Percentiles rank a stretch among this genome's conserved stretches.
Evolutionary conservation across 345 rosid species (phyloP).

Genomic region (Eucalyptus cloeziana): DNA sequence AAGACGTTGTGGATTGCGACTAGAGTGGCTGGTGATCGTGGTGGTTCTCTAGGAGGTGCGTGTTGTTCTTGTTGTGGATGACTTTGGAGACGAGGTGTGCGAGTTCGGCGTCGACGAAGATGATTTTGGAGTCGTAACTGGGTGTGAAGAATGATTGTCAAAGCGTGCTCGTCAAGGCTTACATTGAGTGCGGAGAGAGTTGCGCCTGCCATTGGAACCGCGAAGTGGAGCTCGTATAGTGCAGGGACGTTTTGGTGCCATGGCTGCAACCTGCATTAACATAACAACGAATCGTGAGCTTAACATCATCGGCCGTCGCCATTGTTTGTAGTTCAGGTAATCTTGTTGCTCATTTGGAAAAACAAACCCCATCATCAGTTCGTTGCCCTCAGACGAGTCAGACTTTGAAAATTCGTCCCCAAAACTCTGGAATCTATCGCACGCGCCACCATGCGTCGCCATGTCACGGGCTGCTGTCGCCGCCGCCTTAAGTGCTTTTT

Average conservation of each 20-base stretch:
- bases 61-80: not conserved
- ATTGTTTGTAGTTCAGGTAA: no score
- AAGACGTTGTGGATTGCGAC: constrained; percentile 8
- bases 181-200: constrained; percentile 26
- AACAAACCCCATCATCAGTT: no score
- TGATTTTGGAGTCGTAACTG: constrained; percentile 19
- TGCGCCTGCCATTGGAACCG: constrained; percentile 50
- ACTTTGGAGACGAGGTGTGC: constrained; percentile 3
- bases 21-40: constrained; percentile 2
- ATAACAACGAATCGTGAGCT: not conserved
- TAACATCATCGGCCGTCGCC: not conserved
- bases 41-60: not conserved
- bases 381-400: no score
- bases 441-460: no score
- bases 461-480: no score
- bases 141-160: constrained; percentile 10
- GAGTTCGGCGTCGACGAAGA: constrained; percentile 32
- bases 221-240: not conserved
- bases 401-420: no score
- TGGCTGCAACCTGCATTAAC: not conserved
- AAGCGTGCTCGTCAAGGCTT: constrained; percentile 12
- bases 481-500: no score
- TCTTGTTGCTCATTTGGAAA: no score
- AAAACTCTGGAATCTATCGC: no score
- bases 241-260: not conserved